A percentile compares a stretch with the other conserved stretches of the same genome.
These are phyloP conservation scores for Spirogloea muscicola DNA, from an alignment of 139 green algal genomes.

Conservation along the genomic window DNA sequence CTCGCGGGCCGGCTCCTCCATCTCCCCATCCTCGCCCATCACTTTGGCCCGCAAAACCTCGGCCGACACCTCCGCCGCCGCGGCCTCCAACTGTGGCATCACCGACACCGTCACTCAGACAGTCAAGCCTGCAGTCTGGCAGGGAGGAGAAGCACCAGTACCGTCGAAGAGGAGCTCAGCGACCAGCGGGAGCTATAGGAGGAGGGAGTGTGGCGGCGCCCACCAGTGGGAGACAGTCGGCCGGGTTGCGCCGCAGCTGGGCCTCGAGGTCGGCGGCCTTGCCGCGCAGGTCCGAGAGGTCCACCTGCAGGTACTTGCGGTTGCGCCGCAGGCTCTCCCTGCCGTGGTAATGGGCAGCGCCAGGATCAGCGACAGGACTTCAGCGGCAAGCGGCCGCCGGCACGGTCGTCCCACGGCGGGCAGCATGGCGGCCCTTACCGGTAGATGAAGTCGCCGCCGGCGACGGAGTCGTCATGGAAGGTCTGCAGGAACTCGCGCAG, in stretches of 20 bases:
- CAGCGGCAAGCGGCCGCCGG: no score
- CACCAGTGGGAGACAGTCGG: constrained; percentile 74
- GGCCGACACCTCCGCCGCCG: constrained; percentile 61
- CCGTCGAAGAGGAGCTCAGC: no score
- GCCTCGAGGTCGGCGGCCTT: constrained; percentile 60
- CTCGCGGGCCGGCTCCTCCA: constrained; percentile 15
- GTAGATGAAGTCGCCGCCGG: constrained; percentile 42
- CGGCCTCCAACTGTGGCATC: constrained; percentile 60
- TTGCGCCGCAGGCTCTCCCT: constrained; percentile 35
- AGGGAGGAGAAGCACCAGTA: no score
- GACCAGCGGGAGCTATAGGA: no score
- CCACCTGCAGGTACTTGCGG: constrained; percentile 12
- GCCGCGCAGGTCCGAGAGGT: constrained; percentile 49
- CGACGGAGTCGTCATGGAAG: constrained; percentile 48
- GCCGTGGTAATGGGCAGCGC: neutral
- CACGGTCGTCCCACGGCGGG: no score
- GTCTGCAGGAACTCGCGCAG: constrained; percentile 54
- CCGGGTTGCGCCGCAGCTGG: constrained; percentile 59
- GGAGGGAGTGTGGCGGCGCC: neutral
- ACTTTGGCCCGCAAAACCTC: constrained; percentile 50
- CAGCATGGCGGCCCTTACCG: constrained; percentile 9
- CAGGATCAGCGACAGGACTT: neutral
- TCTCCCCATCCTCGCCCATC: constrained; percentile 47
- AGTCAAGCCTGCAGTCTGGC: no score
- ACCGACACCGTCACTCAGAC: no score